Base-by-base conservation (phyloP, 2,329 filamentous ascomycete species). In the Cladorrhinum sp. region DNA sequence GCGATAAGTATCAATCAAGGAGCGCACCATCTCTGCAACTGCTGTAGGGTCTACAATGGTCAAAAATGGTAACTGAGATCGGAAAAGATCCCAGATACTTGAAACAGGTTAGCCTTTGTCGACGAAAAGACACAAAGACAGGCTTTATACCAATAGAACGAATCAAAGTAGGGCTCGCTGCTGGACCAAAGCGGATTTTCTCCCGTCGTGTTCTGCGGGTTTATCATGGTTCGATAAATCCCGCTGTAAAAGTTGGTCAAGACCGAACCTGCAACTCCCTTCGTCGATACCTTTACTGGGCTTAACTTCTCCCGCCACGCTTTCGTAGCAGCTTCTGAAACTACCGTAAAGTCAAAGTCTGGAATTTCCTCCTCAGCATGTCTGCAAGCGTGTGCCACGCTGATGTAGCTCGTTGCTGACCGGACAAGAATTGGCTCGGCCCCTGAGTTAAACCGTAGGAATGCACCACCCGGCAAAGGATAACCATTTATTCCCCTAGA, bases 351-450 rank as follows among this genome's bases (percentile, higher is more conserved):
- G 68, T 89, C 82, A 57, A 84, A 89, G 16, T 82, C 73, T 0
- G 89, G 86, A n/a, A 91, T 87, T 67, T 92, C 89, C 0, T 69
- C 74, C 71, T 91, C 86, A 0, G 85, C 89, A 68, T 88, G 89
- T 6, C 77, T 70, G 68, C 90, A 93, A 1, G 89, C 89, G 71
- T 87, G 82, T 0, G 82, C 78, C 2, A 77, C 74, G 69, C 84
- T 88, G 67, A 91, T 85, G 72, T 90, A 89, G 65, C 88, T 91
- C 7, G 90, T 75, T 0, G 88, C 88, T 5, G 89, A 86, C 30
- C 89, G 81, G 10, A 82, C 87, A 7, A 83, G 72, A n/a, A 92
- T 80, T 1, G 81, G 80, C 1, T 77, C 75, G 48, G 79, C 72
- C 0, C 69, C 72, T 0, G 80, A 76, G 16, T 82, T 71, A 67